These are phyloP conservation scores for Cordyceps javanica DNA, from an alignment of 2,329 filamentous ascomycete genomes.

Conservation along the genomic window DNA sequence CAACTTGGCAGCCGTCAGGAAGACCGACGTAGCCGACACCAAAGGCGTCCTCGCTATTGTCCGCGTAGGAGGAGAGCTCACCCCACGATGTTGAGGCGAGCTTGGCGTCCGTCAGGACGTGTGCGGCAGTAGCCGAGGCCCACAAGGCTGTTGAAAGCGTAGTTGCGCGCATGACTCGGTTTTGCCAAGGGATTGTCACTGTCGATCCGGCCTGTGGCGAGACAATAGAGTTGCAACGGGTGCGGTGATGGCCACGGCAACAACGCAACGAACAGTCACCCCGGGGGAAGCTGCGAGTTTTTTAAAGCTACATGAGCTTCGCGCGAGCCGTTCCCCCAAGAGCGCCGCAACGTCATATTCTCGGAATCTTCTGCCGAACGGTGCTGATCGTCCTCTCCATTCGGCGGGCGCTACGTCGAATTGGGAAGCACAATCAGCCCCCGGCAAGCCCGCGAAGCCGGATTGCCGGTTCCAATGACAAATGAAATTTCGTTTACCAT, in stretches of 20 bases:
- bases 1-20: slow-evolving; percentile 40
- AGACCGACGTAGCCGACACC: slow-evolving; percentile 41
- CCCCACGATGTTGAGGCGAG: slow-evolving; percentile 34
- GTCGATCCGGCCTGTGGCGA: neutral
- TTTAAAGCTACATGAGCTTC: neutral
- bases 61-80: slow-evolving; percentile 39
- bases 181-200: neutral
- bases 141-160: neutral
- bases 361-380: slow-evolving; percentile 1
- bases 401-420: neutral
- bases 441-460: neutral
- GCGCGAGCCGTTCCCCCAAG: neutral
- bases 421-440: neutral
- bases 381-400: neutral
- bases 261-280: neutral
- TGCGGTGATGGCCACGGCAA: too few relatives aligned
- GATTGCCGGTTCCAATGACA: neutral
- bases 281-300: neutral
- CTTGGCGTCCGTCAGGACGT: slow-evolving; percentile 24
- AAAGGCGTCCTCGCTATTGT: slow-evolving; percentile 39
- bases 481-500: neutral
- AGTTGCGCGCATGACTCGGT: neutral
- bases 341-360: neutral
- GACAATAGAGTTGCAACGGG: neutral
- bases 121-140: neutral